These are phyloP conservation scores for Cercospora beticola DNA, from an alignment of 2,329 filamentous ascomycete genomes.

Conservation along the genomic window DNA sequence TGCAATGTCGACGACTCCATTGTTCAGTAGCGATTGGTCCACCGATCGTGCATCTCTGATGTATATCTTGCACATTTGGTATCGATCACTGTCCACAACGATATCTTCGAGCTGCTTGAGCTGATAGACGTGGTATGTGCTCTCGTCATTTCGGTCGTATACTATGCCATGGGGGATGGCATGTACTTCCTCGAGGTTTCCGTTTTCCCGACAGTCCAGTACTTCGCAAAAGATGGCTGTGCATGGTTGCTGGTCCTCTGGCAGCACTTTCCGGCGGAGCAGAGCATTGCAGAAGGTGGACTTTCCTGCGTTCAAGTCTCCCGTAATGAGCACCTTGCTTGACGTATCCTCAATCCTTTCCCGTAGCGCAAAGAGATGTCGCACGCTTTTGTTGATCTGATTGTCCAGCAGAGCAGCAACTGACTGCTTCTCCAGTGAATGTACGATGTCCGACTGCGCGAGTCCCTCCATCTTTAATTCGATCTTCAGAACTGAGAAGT, in stretches of 20 bases:
- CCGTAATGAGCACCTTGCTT: slow-evolving; percentile 93
- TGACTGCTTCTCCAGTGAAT: slow-evolving; percentile 88
- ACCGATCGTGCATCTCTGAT: slow-evolving; percentile 85
- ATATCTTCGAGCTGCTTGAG: slow-evolving; percentile 81
- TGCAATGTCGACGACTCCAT: slow-evolving; percentile 96
- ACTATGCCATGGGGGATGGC: slow-evolving; percentile 77
- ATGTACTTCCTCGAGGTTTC: slow-evolving; percentile 89
- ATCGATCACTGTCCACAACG: slow-evolving; percentile 82
- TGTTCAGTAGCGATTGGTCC: slow-evolving; percentile 92
- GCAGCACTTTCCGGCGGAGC: slow-evolving; percentile 83
- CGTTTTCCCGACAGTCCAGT: slow-evolving; percentile 86
- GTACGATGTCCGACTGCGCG: slow-evolving; percentile 85
- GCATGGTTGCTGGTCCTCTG: slow-evolving; percentile 96
- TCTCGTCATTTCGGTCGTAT: slow-evolving; percentile 89
- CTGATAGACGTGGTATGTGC: slow-evolving; percentile 84
- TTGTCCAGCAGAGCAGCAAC: slow-evolving; percentile 88
- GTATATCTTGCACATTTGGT: slow-evolving; percentile 95
- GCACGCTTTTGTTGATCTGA: slow-evolving; percentile 90
- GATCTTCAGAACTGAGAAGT: slow-evolving; percentile 93
- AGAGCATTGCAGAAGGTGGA: slow-evolving; percentile 99
- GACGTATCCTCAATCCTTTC: slow-evolving; percentile 96
- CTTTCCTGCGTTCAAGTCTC: slow-evolving; percentile 94
- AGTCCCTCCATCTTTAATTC: slow-evolving; percentile 86
- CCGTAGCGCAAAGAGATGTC: slow-evolving; percentile 79
- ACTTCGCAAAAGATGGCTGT: slow-evolving; percentile 99